phyloP scores from a whole-genome alignment of 1,284 basidiomycete species.

The Sanghuangporus sanghuang region DNA sequence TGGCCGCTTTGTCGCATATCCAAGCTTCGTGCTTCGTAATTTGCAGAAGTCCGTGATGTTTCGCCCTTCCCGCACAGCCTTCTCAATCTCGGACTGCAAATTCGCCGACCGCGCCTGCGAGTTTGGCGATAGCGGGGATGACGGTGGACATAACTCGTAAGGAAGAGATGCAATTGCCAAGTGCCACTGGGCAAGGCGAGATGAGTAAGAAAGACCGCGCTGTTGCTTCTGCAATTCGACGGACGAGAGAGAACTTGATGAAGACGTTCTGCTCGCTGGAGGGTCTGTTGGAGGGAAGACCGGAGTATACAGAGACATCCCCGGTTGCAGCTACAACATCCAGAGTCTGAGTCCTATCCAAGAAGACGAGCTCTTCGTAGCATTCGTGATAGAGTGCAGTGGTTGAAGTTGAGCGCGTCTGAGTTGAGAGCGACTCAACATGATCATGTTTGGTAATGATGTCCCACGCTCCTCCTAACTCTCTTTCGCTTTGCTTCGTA shows the following conservation, averaged over 20 bases:
- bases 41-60: constrained; percentile 15
- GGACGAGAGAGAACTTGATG: constrained; percentile 4
- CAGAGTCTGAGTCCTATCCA: neutral
- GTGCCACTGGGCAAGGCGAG: constrained; percentile 19
- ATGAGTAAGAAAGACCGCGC: constrained; percentile 14
- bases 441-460: neutral
- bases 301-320: constrained; percentile 20
- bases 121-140: constrained; percentile 15
- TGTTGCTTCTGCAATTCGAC: neutral
- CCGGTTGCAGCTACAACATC: neutral
- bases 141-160: constrained; percentile 19
- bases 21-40: constrained; percentile 12
- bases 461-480: neutral
- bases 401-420: neutral
- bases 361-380: neutral
- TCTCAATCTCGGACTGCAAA: constrained; percentile 17
- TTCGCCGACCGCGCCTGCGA: constrained; percentile 12
- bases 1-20: constrained; percentile 13
- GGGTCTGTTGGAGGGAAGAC: constrained; percentile 17
- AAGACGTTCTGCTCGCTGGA: neutral
- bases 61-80: constrained; percentile 13
- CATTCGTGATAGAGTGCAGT: neutral
- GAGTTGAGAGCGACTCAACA: neutral
- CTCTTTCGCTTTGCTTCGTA: too few relatives aligned
- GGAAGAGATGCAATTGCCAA: constrained; percentile 18